These are phyloP conservation scores for Podospora bellae-mahoneyi DNA, from an alignment of 495 filamentous ascomycete species.

Conservation along the genomic window DNA sequence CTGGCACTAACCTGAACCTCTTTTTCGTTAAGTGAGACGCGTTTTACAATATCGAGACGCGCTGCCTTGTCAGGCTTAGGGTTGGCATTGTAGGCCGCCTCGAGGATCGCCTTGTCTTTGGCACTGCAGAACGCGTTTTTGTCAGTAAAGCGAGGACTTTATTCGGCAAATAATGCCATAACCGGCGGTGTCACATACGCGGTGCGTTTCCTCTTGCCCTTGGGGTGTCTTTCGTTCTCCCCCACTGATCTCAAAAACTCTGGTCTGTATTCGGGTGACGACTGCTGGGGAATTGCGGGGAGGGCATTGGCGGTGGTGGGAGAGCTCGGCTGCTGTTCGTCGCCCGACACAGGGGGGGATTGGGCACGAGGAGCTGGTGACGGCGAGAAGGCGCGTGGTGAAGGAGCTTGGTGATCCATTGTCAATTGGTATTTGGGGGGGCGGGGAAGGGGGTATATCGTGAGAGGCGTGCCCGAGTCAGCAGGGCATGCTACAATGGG, in stretches of 20 bases:
- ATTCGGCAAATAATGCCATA: constrained; percentile 2
- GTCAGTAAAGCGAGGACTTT: constrained; percentile 13
- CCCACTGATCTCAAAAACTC: constrained; percentile 12
- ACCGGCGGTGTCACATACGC: constrained; percentile 41
- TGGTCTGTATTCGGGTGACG: constrained; percentile 5
- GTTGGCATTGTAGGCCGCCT: constrained; percentile 79
- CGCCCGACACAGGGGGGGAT: constrained; percentile 1
- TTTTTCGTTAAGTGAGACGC: constrained; percentile 90
- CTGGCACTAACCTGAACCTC: constrained; percentile 84
- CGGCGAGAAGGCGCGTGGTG: constrained; percentile 12
- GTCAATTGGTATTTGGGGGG: not conserved
- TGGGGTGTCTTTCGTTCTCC: constrained; percentile 38
- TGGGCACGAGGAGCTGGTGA: constrained; percentile 9
- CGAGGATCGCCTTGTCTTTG: constrained; percentile 86
- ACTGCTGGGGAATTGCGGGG: constrained; percentile 3
- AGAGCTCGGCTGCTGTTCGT: constrained; percentile 20
- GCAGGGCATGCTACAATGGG: not conserved
- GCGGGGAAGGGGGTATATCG: not conserved
- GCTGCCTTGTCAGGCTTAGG: constrained; percentile 90
- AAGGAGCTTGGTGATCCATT: constrained; percentile 17
- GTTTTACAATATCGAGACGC: constrained; percentile 75
- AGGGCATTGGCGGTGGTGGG: constrained; percentile 16
- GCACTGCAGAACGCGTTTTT: constrained; percentile 49
- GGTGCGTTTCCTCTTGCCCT: constrained; percentile 54
- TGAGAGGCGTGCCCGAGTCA: not conserved